These are phyloP conservation scores for Ormosia emarginata DNA, from an alignment of 306 rosid genomes.

Conservation along the genomic window DNA sequence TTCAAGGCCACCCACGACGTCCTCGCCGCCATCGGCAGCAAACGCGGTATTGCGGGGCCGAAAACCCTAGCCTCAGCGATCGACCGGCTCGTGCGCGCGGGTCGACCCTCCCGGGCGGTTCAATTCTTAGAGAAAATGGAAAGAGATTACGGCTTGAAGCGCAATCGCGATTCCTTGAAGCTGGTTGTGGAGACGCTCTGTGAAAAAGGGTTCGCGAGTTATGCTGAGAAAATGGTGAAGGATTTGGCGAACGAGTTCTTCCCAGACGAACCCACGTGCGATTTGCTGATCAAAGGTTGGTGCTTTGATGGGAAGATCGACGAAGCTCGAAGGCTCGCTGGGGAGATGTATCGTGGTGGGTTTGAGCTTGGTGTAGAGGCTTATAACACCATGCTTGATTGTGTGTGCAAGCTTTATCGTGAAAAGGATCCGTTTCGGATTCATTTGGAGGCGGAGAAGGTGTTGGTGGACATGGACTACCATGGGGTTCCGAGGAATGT, in stretches of 20 bases:
- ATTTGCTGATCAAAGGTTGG: conserved; percentile 63
- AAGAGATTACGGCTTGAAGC: conserved; percentile 55
- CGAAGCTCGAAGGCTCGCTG: conserved; percentile 68
- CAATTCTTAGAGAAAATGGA: conserved; percentile 82
- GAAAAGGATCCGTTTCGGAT: conserved; percentile 67
- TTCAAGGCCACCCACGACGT: conserved; percentile 66
- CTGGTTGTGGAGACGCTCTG: conserved; percentile 70
- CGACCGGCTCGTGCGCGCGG: conserved; percentile 66
- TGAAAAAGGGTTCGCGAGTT: conserved; percentile 54
- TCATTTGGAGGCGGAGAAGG: conserved; percentile 56
- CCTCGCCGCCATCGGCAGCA: conserved; percentile 26
- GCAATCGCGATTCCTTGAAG: conserved; percentile 45
- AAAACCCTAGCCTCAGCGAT: conserved; percentile 49
- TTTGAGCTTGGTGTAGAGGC: conserved; percentile 62
- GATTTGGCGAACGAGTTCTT: conserved; percentile 61
- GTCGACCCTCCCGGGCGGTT: conserved; percentile 51
- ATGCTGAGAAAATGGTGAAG: conserved; percentile 76
- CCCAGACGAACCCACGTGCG: conserved; percentile 59
- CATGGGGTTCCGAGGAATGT: conserved; percentile 71
- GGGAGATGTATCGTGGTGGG: conserved; percentile 83
- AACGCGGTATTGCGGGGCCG: conserved; percentile 38
- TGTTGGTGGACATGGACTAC: conserved; percentile 67
- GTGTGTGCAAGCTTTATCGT: conserved; percentile 64
- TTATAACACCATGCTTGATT: conserved; percentile 70
- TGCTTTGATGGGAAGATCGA: conserved; percentile 67